A percentile compares a stretch with the other conserved stretches of the same genome.
phyloP scores from a whole-genome alignment of 805 yeast genomes.

The Wickerhamomyces mucosus region DNA sequence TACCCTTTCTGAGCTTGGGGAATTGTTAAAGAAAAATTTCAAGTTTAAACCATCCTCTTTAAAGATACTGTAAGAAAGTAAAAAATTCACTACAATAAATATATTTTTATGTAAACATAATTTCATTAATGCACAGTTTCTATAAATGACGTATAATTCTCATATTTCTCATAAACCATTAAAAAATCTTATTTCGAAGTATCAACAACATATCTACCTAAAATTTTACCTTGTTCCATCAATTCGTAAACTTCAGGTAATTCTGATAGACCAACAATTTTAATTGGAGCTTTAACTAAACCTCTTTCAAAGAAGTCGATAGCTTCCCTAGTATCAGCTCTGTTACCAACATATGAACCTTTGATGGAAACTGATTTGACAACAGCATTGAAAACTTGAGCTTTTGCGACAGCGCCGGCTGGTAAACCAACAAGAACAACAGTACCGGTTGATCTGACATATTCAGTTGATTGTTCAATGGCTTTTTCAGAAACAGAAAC shows the following conservation, averaged over 20 bases:
- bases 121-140: too few species aligned
- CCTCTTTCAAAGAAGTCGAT: conserved; percentile 67
- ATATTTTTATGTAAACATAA: too few species aligned
- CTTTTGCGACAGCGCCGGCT: conserved; percentile 44
- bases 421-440: conserved; percentile 57
- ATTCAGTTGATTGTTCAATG: conserved; percentile 39
- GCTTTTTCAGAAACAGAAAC: conserved; percentile 41
- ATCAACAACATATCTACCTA: conserved; percentile 55
- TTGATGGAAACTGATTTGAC: conserved; percentile 43
- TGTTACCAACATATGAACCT: conserved; percentile 85
- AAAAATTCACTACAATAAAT: too few species aligned
- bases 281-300: conserved; percentile 60
- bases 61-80: too few species aligned
- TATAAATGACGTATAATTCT: too few species aligned
- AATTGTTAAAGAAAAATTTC: too few species aligned
- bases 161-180: too few species aligned
- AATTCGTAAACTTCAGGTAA: conserved; percentile 60
- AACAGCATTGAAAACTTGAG: conserved; percentile 46
- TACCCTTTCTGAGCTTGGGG: too few species aligned
- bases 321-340: conserved; percentile 79
- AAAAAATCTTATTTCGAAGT: conserved; percentile 31
- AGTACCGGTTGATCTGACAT: conserved; percentile 51
- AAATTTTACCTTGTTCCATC: conserved; percentile 78
- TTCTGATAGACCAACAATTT: conserved; percentile 67
- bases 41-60: too few species aligned